phyloP scores from a whole-genome alignment of 2,329 filamentous ascomycete species.

The Polytolypa hystricis region DNA sequence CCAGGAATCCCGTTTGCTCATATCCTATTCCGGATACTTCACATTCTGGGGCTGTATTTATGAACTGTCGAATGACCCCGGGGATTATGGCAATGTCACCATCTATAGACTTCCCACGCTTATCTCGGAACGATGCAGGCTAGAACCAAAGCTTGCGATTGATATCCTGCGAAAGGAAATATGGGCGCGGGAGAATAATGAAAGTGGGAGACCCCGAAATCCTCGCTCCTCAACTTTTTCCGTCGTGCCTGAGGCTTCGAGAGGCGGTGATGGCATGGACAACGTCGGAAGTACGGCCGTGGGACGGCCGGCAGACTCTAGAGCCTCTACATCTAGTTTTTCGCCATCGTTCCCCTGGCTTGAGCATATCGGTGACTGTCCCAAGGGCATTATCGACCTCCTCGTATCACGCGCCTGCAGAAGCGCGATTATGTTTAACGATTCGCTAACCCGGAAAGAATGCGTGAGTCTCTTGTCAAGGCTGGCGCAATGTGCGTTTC shows the following conservation, averaged over 20 bases:
- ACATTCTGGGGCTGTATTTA: constrained; percentile 64
- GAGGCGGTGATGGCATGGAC: not conserved
- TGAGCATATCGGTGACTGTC: constrained; percentile 55
- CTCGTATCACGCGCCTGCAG: constrained; percentile 40
- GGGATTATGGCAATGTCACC: constrained; percentile 23
- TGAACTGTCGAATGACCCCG: constrained; percentile 26
- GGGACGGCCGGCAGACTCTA: not conserved
- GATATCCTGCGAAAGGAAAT: constrained; percentile 64
- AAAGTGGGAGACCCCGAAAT: constrained; percentile 4
- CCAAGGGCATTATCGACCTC: constrained; percentile 59
- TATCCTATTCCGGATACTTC: constrained; percentile 46
- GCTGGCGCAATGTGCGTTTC: constrained; percentile 34
- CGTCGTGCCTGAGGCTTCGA: too few species aligned
- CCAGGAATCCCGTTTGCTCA: constrained; percentile 51
- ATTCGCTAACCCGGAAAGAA: constrained; percentile 27
- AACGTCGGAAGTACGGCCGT: not conserved
- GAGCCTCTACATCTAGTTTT: not conserved
- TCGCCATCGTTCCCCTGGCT: constrained; percentile 40
- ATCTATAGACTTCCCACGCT: constrained; percentile 55
- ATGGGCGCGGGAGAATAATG: constrained; percentile 51
- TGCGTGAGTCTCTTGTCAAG: constrained; percentile 27
- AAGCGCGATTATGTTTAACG: constrained; percentile 42
- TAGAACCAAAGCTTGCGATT: constrained; percentile 60
- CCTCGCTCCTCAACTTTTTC: too few species aligned
- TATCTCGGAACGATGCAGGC: constrained; percentile 64